Evolutionary conservation across 306 rosid species (phyloP).

Genomic region (Neltuma alba): DNA sequence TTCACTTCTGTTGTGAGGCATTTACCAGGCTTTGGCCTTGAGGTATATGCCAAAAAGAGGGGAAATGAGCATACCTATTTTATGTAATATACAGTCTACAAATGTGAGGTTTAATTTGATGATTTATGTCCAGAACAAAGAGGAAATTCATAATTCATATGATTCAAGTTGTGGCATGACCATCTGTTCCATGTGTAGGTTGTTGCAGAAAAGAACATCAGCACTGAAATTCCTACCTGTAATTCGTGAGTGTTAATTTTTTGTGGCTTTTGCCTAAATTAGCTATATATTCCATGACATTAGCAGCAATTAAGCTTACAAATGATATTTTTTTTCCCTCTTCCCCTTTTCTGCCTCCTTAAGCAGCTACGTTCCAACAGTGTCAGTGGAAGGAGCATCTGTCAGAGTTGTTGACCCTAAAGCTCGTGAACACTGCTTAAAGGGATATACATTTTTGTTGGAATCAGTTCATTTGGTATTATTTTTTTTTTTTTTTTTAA

Average conservation of each 20-base stretch:
- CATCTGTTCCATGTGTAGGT: constrained; percentile 51
- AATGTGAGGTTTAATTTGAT: constrained; percentile 20
- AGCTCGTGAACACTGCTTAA: constrained; percentile 75
- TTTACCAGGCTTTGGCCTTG: not conserved
- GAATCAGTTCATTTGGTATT: constrained; percentile 62
- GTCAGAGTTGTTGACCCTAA: constrained; percentile 71
- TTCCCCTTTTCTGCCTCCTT: not conserved
- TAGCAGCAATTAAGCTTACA: constrained; percentile 33
- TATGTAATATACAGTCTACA: constrained; percentile 24
- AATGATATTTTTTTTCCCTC: constrained; percentile 28
- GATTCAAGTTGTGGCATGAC: constrained; percentile 36
- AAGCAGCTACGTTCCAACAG: constrained; percentile 69
- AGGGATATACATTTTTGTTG: constrained; percentile 75
- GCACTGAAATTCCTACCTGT: constrained; percentile 66
- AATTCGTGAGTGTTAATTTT: constrained; percentile 64
- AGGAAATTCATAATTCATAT: not conserved
- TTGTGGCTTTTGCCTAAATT: constrained; percentile 25
- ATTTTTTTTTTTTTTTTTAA: constrained; percentile 7
- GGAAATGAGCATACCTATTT: constrained; percentile 16
- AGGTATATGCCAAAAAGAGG: not conserved
- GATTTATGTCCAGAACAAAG: constrained; percentile 20
- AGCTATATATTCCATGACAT: constrained; percentile 30
- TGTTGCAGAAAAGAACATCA: constrained; percentile 64
- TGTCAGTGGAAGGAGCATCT: constrained; percentile 65
- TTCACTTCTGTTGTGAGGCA: constrained; percentile 12